These are phyloP conservation scores for Nitzschia sp. DNA, from an alignment of 108 stramenopile genomes.

Conservation along the genomic window DNA sequence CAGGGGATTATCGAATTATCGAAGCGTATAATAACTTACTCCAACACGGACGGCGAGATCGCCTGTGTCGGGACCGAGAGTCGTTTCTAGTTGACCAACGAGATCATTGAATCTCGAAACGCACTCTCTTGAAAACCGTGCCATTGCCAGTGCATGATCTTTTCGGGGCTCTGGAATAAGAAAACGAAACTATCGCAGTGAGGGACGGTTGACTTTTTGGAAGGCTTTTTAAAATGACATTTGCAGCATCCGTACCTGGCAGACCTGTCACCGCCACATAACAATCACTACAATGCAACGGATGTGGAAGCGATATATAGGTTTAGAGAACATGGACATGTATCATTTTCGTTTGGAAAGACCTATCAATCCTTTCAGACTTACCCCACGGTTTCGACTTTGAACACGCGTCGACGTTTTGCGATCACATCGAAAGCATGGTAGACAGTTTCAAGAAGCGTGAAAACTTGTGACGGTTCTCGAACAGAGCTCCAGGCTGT, in stretches of 20 bases:
- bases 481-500: constrained; percentile 5
- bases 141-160: constrained; percentile 17
- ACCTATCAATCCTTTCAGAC: not conserved
- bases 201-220: not conserved
- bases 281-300: constrained; percentile 3
- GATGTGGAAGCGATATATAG: too few species aligned
- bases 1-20: too few species aligned
- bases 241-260: not conserved
- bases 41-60: constrained; percentile 7
- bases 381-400: constrained; percentile 10
- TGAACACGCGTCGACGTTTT: constrained; percentile 14
- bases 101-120: not conserved
- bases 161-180: constrained; percentile 2
- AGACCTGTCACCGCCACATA: constrained; percentile 21
- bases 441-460: constrained; percentile 21
- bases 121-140: constrained; percentile 14
- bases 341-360: too few species aligned
- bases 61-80: constrained; percentile 18
- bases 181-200: not conserved
- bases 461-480: constrained; percentile 13
- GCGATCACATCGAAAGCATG: constrained; percentile 14
- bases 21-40: too few species aligned
- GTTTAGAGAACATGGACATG: too few species aligned
- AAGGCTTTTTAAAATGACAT: not conserved
- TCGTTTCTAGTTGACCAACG: constrained; percentile 4